Evolutionary conservation across 2,329 filamentous ascomycete genomes (phyloP).

Genomic region (Aureobasidium musti): DNA sequence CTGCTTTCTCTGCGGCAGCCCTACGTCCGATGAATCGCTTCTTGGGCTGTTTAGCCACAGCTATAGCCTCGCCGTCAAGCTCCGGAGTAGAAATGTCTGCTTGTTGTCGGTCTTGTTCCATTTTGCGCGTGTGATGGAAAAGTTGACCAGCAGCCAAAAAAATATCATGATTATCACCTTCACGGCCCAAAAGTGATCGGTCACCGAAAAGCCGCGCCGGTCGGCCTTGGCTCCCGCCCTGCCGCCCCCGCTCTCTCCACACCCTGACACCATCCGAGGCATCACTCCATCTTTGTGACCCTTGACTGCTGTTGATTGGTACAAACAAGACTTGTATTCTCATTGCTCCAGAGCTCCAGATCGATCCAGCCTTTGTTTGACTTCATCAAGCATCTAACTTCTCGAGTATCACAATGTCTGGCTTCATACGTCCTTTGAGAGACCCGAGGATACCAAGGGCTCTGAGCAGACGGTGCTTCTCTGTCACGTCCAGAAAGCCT

Average conservation of each 20-base stretch:
- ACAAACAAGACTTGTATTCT: not conserved
- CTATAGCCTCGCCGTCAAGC: constrained; percentile 53
- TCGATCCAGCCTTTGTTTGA: not conserved
- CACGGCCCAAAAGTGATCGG: not conserved
- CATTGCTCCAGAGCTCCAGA: not conserved
- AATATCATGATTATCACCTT: constrained; percentile 10
- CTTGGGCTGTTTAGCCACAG: constrained; percentile 70
- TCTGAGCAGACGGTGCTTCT: constrained; percentile 33
- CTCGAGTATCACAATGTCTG: not conserved
- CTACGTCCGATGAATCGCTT: constrained; percentile 88
- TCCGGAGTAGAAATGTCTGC: constrained; percentile 72
- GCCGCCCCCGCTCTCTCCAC: constrained; percentile 20
- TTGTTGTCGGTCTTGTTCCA: constrained; percentile 75
- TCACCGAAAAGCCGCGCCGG: not conserved
- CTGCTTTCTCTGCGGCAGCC: constrained; percentile 65
- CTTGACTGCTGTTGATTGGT: not conserved
- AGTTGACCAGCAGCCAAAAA: constrained; percentile 7
- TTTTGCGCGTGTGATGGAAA: constrained; percentile 42
- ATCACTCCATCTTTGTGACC: constrained; percentile 7
- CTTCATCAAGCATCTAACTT: no score
- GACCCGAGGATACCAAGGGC: not conserved
- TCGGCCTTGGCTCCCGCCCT: constrained; percentile 16
- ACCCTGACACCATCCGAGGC: constrained; percentile 8
- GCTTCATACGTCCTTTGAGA: constrained; percentile 3
- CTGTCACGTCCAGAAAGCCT: constrained; percentile 34